Evolutionary conservation across 169 alveolate species (phyloP), one percentile per base, ranked within the genome.

Genomic region (Cryptosporidium xiaoi): DNA sequence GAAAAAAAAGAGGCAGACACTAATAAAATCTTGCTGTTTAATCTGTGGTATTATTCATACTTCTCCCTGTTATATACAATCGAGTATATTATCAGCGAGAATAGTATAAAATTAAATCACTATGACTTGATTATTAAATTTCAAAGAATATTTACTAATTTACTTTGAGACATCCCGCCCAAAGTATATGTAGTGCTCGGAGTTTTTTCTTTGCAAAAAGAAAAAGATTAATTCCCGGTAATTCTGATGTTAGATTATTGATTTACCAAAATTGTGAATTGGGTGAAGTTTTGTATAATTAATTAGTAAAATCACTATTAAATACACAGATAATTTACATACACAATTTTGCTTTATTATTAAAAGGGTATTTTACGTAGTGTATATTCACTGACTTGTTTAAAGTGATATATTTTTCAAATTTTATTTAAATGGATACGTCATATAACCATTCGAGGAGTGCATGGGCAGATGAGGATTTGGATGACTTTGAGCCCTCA

Each of bases 391-490:
- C 20, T 0, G 6, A 18, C n/a, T 62, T 18, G 27, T 31, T 13
- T 15, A 31, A 13, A 62, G 68, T n/a, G 15, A 46, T 27, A 10
- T 44, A 20, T 51, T 24, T 69, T 24, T 34, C 10, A 1, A 36
- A 7, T 55, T 71, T 16, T n/a, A 7, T 44, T 27, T 58, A 24
- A 7, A 77, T 77, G 87, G 77, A 62, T 27, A n/a, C 62, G 16
- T 29, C 65, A 10, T 77, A 46, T 31, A 29, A 20, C 33, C 33
- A 77, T 62, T 46, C 71, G 36, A 77, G 87, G 27, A 62, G 71
- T 40, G 87, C 87, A 27, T 77, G 87, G 87, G 87, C 87, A 18
- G 87, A 77, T 29, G 87, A 77, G 24, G 87, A 77, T 60, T 58
- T 77, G 13, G 87, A 77, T 60, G 87, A 77, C 64, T 77, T 77